Evolutionary conservation across 2,329 filamentous ascomycete genomes (phyloP).

Genomic region (Aspergillus terreus): DNA sequence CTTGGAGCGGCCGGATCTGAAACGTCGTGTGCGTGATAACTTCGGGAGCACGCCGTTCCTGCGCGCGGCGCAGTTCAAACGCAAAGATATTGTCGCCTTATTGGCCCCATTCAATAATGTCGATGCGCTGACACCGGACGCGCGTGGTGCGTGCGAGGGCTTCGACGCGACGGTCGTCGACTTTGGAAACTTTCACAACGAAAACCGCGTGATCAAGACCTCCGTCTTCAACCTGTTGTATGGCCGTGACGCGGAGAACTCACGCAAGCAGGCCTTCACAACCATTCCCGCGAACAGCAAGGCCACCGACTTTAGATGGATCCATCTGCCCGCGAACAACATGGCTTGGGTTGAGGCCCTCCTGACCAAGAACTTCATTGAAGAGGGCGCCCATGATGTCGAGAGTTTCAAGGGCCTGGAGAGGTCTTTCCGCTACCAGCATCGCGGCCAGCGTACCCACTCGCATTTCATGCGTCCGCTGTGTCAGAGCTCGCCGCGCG

Average conservation of each 20-base stretch:
- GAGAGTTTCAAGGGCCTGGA: constrained; percentile 62
- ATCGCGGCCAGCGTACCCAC: constrained; percentile 56
- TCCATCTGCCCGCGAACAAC: constrained; percentile 53
- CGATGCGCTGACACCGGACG: constrained; percentile 34
- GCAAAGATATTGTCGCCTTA: constrained; percentile 33
- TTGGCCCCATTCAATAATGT: constrained; percentile 37
- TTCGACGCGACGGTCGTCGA: constrained; percentile 54
- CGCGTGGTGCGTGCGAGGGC: constrained; percentile 43
- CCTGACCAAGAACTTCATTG: constrained; percentile 62
- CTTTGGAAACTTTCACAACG: constrained; percentile 45
- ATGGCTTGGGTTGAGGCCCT: constrained; percentile 60
- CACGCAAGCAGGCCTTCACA: constrained; percentile 45
- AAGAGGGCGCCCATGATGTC: constrained; percentile 59
- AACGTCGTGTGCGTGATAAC: constrained; percentile 32
- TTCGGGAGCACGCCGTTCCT: constrained; percentile 41
- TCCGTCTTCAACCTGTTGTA: constrained; percentile 53
- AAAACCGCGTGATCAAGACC: constrained; percentile 45
- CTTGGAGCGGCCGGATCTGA: constrained; percentile 29
- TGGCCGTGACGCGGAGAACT: constrained; percentile 45
- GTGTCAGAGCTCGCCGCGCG: constrained; percentile 49
- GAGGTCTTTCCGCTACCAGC: constrained; percentile 59
- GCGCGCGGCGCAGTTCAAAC: constrained; percentile 38
- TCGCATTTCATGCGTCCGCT: constrained; percentile 61
- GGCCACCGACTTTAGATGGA: constrained; percentile 50
- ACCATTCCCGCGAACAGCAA: constrained; percentile 46